Evolutionary conservation across 225 moss, liverwort and hornwort genomes (phyloP).

Genomic region (Marchantia polymorpha): DNA sequence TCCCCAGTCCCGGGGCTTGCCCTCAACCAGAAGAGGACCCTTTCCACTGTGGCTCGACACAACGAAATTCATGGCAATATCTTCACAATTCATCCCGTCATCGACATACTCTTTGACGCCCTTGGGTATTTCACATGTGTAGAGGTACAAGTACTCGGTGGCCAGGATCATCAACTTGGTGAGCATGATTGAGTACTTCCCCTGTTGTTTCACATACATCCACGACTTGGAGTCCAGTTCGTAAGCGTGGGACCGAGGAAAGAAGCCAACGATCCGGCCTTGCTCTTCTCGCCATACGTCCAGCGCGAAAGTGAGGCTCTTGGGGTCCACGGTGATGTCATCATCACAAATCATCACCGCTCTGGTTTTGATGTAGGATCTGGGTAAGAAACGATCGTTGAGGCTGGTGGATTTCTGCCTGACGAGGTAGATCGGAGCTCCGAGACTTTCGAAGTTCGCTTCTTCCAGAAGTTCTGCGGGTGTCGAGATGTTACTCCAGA

Average conservation of each 20-base stretch:
- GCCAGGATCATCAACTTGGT: constrained; percentile 90
- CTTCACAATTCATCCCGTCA: constrained; percentile 90
- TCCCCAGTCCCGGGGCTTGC: constrained; percentile 91
- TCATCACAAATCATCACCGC: constrained; percentile 95
- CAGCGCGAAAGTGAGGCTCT: constrained; percentile 61
- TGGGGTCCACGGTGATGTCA: constrained; percentile 70
- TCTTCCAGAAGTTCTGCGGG: constrained; percentile 46
- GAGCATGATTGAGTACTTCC: constrained; percentile 81
- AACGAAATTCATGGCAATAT: constrained; percentile 97
- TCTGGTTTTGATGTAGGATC: constrained; percentile 59
- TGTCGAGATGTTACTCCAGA: constrained; percentile 89
- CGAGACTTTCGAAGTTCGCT: constrained; percentile 38
- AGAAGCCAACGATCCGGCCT: constrained; percentile 75
- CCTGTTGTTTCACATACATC: constrained; percentile 61
- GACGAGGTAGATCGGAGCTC: constrained; percentile 71
- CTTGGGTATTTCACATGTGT: constrained; percentile 78
- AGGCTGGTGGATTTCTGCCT: constrained; percentile 72
- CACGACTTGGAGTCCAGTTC: constrained; percentile 63
- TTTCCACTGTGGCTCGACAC: constrained; percentile 70
- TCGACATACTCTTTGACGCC: constrained; percentile 83
- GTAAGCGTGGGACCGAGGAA: constrained; percentile 67
- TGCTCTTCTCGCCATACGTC: constrained; percentile 75
- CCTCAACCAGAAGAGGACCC: constrained; percentile 88
- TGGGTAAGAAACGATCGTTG: constrained; percentile 84
- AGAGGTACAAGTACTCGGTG: constrained; percentile 73